These are phyloP conservation scores for Wilcoxina mikolae DNA, from an alignment of 495 filamentous ascomycete species.

Conservation along the genomic window DNA sequence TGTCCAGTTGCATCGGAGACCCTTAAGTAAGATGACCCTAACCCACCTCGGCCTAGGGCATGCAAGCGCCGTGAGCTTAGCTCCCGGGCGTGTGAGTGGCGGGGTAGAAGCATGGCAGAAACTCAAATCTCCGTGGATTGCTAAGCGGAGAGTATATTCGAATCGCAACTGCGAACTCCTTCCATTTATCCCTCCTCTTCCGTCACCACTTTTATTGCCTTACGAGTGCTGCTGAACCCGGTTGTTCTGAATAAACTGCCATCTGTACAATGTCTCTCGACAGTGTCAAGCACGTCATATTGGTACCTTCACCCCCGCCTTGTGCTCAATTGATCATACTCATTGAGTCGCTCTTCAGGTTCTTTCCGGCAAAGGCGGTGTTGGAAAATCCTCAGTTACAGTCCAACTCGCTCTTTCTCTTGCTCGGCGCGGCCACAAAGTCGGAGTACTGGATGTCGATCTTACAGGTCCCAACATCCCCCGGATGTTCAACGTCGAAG, in stretches of 20 bases:
- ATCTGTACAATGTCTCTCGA: conserved; percentile 39
- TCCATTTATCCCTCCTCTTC: too few relatives aligned
- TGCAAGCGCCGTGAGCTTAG: not conserved
- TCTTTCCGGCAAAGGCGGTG: conserved; percentile 93
- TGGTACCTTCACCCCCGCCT: conserved; percentile 38
- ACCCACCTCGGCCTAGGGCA: not conserved
- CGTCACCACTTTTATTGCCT: too few relatives aligned
- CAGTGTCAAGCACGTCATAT: conserved; percentile 45
- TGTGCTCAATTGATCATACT: conserved; percentile 2
- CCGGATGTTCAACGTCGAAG: conserved; percentile 77
- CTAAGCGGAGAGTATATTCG: too few relatives aligned
- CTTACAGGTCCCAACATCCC: conserved; percentile 93
- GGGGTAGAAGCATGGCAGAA: too few relatives aligned
- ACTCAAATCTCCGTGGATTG: too few relatives aligned
- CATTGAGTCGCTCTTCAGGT: conserved; percentile 36
- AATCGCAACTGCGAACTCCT: too few relatives aligned
- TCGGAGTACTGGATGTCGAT: conserved; percentile 92
- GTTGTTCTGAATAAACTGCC: too few relatives aligned
- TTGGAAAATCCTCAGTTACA: conserved; percentile 93
- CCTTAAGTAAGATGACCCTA: too few relatives aligned
- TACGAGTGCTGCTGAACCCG: too few relatives aligned
- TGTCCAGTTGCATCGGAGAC: not conserved
- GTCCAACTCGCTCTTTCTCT: conserved; percentile 88
- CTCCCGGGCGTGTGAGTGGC: too few relatives aligned
- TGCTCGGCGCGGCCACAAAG: conserved; percentile 54